These are phyloP conservation scores for Kluyveromyces starmeri DNA, from an alignment of 805 yeast species.

Conservation along the genomic window DNA sequence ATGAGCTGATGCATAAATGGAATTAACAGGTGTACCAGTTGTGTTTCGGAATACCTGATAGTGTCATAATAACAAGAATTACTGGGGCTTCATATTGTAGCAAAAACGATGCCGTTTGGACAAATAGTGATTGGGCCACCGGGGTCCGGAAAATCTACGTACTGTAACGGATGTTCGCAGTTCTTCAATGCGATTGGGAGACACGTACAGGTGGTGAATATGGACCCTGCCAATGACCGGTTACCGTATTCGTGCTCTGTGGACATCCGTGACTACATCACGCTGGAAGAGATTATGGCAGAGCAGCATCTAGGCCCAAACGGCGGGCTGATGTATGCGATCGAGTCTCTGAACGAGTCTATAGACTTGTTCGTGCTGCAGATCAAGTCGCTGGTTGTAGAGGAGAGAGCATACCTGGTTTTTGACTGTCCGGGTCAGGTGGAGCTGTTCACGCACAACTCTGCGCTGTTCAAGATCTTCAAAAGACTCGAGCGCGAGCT, in stretches of 20 bases:
- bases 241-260: constrained; percentile 63
- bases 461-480: constrained; percentile 62
- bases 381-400: constrained; percentile 45
- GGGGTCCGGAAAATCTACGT: constrained; percentile 94
- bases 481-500: constrained; percentile 50
- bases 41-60: no score
- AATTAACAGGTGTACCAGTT: no score
- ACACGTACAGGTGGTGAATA: constrained; percentile 70
- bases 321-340: constrained; percentile 85
- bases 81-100: no score
- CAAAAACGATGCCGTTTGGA: constrained; percentile 69
- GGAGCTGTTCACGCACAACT: constrained; percentile 86
- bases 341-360: constrained; percentile 55
- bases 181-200: constrained; percentile 92
- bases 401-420: constrained; percentile 55
- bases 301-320: constrained; percentile 67
- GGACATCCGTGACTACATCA: constrained; percentile 70
- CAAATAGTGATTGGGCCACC: constrained; percentile 97
- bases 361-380: constrained; percentile 50
- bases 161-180: constrained; percentile 86
- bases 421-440: constrained; percentile 97
- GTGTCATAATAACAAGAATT: no score
- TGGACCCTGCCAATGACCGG: constrained; percentile 86
- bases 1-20: no score
- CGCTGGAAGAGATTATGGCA: constrained; percentile 71